A percentile compares a stretch with the other conserved stretches of the same genome.
phyloP scores from a whole-genome alignment of 2,329 filamentous ascomycete genomes.

The Monosporascus sp. region DNA sequence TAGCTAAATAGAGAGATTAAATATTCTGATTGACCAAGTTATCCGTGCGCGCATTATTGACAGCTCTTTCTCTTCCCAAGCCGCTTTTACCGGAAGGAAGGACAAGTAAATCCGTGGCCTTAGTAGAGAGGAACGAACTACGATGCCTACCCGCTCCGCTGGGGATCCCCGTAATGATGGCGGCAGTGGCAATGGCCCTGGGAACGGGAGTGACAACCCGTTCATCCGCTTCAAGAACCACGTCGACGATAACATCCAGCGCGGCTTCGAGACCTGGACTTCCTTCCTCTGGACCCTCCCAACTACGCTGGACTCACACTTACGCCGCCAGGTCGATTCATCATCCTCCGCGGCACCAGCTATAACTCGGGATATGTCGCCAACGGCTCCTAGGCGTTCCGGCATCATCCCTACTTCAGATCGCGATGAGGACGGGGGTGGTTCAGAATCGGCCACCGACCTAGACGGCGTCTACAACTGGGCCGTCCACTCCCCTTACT shows the following conservation, averaged over 20 bases:
- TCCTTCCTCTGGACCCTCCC: conserved; percentile 3
- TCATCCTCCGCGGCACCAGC: neutral
- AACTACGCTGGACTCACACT: neutral
- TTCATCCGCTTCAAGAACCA: conserved; percentile 37
- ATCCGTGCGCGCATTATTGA: too few species aligned
- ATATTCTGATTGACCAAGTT: neutral
- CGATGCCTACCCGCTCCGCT: neutral
- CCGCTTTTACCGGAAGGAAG: too few species aligned
- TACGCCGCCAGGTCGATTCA: neutral
- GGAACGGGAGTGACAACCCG: conserved; percentile 21
- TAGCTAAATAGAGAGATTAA: too few species aligned
- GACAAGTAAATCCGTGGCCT: neutral
- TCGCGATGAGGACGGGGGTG: neutral
- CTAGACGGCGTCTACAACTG: conserved; percentile 28
- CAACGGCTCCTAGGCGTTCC: too few species aligned
- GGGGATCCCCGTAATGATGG: neutral
- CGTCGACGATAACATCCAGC: conserved; percentile 32
- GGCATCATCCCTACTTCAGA: too few species aligned
- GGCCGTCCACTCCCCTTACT: conserved; percentile 36
- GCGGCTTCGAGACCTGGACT: conserved; percentile 18
- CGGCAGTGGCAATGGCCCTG: neutral
- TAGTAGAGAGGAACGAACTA: neutral
- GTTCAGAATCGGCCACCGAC: neutral
- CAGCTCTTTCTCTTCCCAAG: too few species aligned
- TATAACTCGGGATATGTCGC: neutral